phyloP scores from a whole-genome alignment of 495 filamentous ascomycete genomes.

The Penicillium cosmopolitanum region DNA sequence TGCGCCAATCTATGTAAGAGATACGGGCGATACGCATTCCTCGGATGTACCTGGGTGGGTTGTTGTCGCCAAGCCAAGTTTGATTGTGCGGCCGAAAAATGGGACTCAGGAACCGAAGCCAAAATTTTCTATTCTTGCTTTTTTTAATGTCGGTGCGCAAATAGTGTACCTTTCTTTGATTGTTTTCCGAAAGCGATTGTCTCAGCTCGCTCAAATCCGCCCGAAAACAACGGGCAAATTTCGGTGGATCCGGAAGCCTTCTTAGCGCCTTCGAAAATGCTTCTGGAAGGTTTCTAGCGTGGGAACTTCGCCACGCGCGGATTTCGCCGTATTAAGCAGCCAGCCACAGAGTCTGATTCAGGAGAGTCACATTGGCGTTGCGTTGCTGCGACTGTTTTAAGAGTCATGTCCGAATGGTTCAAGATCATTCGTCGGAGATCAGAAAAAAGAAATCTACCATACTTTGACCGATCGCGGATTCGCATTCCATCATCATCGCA shows the following conservation, averaged over 20 bases:
- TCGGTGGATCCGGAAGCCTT: constrained; percentile 17
- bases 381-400: not conserved
- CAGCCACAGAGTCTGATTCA: constrained; percentile 3
- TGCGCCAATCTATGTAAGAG: no score
- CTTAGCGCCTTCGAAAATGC: constrained; percentile 35
- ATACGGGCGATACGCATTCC: no score
- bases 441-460: not conserved
- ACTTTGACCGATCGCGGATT: no score
- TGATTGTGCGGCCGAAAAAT: not conserved
- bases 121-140: not conserved
- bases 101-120: not conserved
- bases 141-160: not conserved
- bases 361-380: not conserved
- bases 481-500: not conserved
- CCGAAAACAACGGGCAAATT: constrained; percentile 3
- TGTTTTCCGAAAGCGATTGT: constrained; percentile 3
- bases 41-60: not conserved
- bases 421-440: not conserved
- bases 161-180: not conserved
- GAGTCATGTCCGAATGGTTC: not conserved
- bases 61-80: not conserved
- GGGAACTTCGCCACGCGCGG: constrained; percentile 11
- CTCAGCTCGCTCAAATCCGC: not conserved
- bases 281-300: constrained; percentile 39
- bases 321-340: constrained; percentile 9